Conservation (phyloP, 768 basidiomycete genomes). For the Podaxis mareebaensis region DNA sequence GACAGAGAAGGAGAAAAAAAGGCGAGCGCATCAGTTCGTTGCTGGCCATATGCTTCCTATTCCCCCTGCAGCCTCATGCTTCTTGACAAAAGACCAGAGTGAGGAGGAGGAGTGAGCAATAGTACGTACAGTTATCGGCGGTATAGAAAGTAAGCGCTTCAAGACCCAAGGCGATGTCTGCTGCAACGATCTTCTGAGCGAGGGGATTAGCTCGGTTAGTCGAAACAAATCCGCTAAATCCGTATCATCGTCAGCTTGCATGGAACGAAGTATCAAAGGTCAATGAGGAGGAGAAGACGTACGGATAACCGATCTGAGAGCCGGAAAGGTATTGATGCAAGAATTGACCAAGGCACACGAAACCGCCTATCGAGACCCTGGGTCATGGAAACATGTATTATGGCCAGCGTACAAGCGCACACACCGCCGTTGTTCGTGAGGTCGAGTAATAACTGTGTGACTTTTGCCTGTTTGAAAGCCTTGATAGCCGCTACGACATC, state of each 20-base stretch:
- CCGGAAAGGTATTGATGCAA: constrained; percentile 59
- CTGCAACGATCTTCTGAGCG: constrained; percentile 58
- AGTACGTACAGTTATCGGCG: constrained; percentile 49
- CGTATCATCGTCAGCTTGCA: background rate
- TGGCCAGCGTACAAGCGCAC: constrained; percentile 14
- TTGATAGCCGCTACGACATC: constrained; percentile 47
- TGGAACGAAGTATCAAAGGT: background rate
- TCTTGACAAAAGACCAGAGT: background rate
- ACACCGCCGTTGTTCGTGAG: constrained; percentile 64
- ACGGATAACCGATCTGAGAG: constrained; percentile 50
- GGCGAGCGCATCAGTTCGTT: background rate
- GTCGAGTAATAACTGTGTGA: constrained; percentile 55
- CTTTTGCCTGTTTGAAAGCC: constrained; percentile 47
- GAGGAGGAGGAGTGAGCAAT: background rate
- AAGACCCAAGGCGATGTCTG: constrained; percentile 47
- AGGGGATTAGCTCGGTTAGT: constrained; percentile 54
- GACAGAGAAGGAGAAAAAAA: background rate
- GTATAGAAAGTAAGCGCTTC: constrained; percentile 45
- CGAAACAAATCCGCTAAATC: constrained; percentile 56
- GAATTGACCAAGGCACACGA: constrained; percentile 62
- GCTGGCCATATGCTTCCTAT: background rate
- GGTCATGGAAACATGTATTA: background rate
- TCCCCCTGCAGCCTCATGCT: constrained; percentile 30
- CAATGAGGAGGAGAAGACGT: constrained; percentile 23
- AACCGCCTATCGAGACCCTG: constrained; percentile 45